Conservation (phyloP, 805 yeast species). For the Myxozyma vanderwaltii region DNA sequence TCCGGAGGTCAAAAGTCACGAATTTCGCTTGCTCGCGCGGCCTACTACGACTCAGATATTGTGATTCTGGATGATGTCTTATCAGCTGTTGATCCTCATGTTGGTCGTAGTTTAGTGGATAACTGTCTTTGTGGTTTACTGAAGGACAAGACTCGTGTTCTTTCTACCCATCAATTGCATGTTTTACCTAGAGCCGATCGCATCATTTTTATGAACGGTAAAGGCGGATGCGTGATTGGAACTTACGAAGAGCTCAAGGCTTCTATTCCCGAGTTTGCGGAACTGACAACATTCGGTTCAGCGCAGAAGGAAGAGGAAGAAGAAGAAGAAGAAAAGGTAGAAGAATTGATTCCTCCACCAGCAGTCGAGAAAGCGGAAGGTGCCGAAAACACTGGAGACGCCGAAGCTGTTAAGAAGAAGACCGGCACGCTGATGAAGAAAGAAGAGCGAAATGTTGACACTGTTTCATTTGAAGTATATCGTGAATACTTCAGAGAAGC, state of each 20-base stretch:
- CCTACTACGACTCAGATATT: slow-evolving; percentile 66
- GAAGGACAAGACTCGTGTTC: slow-evolving; percentile 61
- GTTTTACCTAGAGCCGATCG: slow-evolving; percentile 69
- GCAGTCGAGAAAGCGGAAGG: neutral
- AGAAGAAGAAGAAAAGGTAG: slow-evolving; percentile 23
- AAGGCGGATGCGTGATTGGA: slow-evolving; percentile 60
- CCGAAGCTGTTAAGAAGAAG: slow-evolving; percentile 19
- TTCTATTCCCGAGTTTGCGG: slow-evolving; percentile 49
- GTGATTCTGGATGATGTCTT: slow-evolving; percentile 77
- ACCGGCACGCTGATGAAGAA: slow-evolving; percentile 39
- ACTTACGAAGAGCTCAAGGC: slow-evolving; percentile 55
- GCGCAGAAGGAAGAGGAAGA: slow-evolving; percentile 27
- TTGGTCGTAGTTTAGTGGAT: slow-evolving; percentile 74
- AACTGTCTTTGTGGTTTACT: slow-evolving; percentile 65
- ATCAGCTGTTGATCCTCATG: slow-evolving; percentile 87
- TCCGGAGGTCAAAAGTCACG: slow-evolving; percentile 94
- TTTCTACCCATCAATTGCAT: slow-evolving; percentile 84
- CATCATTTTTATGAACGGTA: slow-evolving; percentile 63
- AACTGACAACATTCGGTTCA: slow-evolving; percentile 41
- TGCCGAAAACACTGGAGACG: slow-evolving; percentile 18
- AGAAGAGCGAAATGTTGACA: slow-evolving; percentile 20
- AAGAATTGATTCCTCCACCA: neutral
- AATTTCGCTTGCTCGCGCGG: slow-evolving; percentile 79
- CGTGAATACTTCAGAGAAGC: slow-evolving; percentile 29
- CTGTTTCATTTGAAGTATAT: slow-evolving; percentile 9